Percentiles rank a stretch among this genome's conserved stretches.
Evolutionary conservation across 1,284 basidiomycete species (phyloP).

Genomic region (Paramarasmius palmivorus): DNA sequence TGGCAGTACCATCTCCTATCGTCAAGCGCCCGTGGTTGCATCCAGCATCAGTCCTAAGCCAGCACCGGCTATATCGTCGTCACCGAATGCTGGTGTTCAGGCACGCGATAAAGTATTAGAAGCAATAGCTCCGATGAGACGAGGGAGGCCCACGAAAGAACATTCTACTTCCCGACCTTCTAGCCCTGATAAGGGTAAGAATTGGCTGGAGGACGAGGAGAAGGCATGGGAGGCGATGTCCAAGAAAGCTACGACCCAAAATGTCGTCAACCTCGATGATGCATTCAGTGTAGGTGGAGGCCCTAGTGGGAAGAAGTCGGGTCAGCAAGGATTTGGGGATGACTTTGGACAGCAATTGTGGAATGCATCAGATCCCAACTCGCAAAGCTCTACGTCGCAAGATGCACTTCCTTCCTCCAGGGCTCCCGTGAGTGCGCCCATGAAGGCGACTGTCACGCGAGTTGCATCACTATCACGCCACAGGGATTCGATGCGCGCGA

Average conservation of each 20-base stretch:
- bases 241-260: conserved; percentile 22
- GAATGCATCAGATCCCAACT: conserved; percentile 42
- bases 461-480: conserved; percentile 26
- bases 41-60: conserved; percentile 15
- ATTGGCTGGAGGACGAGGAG: conserved; percentile 50
- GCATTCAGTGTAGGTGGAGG: conserved; percentile 45
- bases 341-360: conserved; percentile 63
- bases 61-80: conserved; percentile 22
- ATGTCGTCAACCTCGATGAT: conserved; percentile 31
- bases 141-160: conserved; percentile 60
- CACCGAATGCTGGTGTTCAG: conserved; percentile 54
- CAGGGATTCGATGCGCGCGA: conserved; percentile 10
- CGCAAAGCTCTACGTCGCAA: conserved; percentile 19
- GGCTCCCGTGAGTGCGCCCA: conserved; percentile 3
- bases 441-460: conserved; percentile 17
- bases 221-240: conserved; percentile 50
- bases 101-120: conserved; percentile 74
- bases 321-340: conserved; percentile 42
- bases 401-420: conserved; percentile 22
- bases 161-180: conserved; percentile 33
- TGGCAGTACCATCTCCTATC: conserved; percentile 42
- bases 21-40: conserved; percentile 19
- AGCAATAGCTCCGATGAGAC: conserved; percentile 75
- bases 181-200: conserved; percentile 38
- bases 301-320: conserved; percentile 23